Base-by-base conservation (phyloP, 1,139 yeast genomes). In the Hyphopichia khmerensis region DNA sequence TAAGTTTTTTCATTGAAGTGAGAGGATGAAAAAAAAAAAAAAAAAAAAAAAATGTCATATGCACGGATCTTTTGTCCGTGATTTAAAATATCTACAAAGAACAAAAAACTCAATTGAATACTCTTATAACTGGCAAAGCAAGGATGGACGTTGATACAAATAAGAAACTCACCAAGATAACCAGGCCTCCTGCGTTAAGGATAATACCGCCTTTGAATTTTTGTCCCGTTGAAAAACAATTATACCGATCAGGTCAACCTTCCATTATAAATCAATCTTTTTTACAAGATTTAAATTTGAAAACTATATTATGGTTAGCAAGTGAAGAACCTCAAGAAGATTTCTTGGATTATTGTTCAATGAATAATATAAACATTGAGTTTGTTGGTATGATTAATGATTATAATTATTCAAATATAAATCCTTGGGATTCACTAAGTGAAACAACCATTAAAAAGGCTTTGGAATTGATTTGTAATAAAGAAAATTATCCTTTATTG, bases 361-460 rank as follows among this genome's bases (percentile, higher is more conserved):
- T 76, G 35, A 76, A 84, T 53, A 77, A 79, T 47, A 88, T 93
- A 46, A 77, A 78, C 52, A 67, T 79, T 43, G 96, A 70, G 48
- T 77, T 76, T 55, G 80, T 78, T 42, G 87, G 88, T 3, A 79
- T 87, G 47, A 87, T 87, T 52, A 81, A 82, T 48, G 75, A 72
- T 48, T 69, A 64, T 47, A 63, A 60, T 47, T 67, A 68, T 43
- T 55, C 50, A 40, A 57, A 55, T 47, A 57, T 68, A 38, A 85
- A 85, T 51, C 96, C 98, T 1, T 91, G 99, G 99, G 98, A 93
- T 64, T 93, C 96, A n/a, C 72, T 93, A 36, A 87, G 90, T 26
- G 96, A 90, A 56, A 75, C 79, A 33, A 83, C 95, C 26, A 90
- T 91, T 39, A 79, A 80, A 29, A 83, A 80, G 48, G 95, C 97